Percentiles rank a stretch among this genome's conserved stretches.
phyloP scores from a whole-genome alignment of 345 rosid genomes.

The Noccaea caerulescens region DNA sequence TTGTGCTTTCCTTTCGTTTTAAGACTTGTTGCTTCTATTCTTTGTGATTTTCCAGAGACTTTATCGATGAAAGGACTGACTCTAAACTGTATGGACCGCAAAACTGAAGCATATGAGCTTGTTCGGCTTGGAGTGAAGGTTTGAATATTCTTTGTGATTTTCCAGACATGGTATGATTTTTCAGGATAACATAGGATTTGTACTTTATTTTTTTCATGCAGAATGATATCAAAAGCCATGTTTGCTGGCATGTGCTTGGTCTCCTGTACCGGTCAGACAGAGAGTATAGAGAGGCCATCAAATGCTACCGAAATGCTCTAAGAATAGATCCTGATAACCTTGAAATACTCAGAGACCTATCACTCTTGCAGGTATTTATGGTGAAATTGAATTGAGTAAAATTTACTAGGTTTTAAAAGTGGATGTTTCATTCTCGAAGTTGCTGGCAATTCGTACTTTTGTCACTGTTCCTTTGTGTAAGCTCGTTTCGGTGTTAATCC shows the following conservation, averaged over 20 bases:
- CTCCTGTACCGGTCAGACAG: slow-evolving; percentile 97
- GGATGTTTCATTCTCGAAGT: slow-evolving; percentile 3
- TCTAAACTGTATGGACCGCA: slow-evolving; percentile 98
- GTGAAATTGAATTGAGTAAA: not conserved
- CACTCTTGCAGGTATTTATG: slow-evolving; percentile 82
- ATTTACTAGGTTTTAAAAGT: slow-evolving; percentile 1
- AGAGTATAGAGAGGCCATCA: slow-evolving; percentile 99
- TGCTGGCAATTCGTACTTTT: slow-evolving; percentile 8
- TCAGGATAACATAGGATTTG: slow-evolving; percentile 20
- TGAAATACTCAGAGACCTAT: slow-evolving; percentile 93
- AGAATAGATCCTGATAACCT: slow-evolving; percentile 97
- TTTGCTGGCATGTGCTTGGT: slow-evolving; percentile 99
- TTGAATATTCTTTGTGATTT: not conserved
- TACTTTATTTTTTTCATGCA: slow-evolving; percentile 50
- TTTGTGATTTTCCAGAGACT: slow-evolving; percentile 69
- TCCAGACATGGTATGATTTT: slow-evolving; percentile 12
- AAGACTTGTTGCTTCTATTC: slow-evolving; percentile 7
- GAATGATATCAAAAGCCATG: slow-evolving; percentile 99
- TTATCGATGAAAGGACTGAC: slow-evolving; percentile 98
- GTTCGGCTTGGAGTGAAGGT: slow-evolving; percentile 97
- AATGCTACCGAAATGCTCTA: slow-evolving; percentile 94
- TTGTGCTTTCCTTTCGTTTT: slow-evolving; percentile 4
- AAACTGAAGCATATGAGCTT: slow-evolving; percentile 96
- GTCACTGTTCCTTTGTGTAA: slow-evolving; percentile 14
- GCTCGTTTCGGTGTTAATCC: slow-evolving; percentile 10